Conservation (phyloP, 192 early-diverging fungal species). For the Polychytrium aggregatum region DNA sequence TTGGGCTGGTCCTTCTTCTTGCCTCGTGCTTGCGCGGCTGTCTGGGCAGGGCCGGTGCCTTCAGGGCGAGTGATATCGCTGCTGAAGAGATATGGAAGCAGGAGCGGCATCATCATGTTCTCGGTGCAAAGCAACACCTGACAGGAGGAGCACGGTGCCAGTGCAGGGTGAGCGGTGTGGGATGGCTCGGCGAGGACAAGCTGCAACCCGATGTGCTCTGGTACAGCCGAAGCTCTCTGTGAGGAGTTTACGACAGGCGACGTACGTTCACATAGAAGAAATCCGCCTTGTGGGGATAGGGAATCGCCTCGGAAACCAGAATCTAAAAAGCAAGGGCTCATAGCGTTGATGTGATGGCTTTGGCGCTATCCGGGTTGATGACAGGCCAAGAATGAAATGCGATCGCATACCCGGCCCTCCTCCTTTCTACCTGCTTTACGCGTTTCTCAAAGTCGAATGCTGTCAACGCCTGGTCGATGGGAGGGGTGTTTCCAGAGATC, state of each 20-base stretch:
- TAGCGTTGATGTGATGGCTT: no score
- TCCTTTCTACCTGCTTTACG: constrained; percentile 10
- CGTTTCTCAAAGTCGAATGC: constrained; percentile 10
- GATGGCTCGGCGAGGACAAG: no score
- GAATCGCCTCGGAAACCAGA: constrained; percentile 38
- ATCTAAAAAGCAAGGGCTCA: constrained; percentile 11
- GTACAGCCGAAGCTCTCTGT: no score
- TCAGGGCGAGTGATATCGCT: no score
- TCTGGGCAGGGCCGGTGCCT: no score
- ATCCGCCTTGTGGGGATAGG: constrained; percentile 36
- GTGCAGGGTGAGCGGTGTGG: no score
- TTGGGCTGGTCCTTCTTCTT: constrained; percentile 12
- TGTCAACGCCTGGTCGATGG: constrained; percentile 10
- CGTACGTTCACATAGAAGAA: constrained; percentile 44
- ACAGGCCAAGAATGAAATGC: neutral
- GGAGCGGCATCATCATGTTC: constrained; percentile 23
- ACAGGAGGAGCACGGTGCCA: no score
- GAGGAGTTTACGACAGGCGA: no score
- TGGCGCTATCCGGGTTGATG: neutral
- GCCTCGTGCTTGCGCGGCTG: no score
- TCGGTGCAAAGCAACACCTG: constrained; percentile 34
- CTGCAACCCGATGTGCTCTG: no score
- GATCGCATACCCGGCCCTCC: no score
- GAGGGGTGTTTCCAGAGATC: no score
- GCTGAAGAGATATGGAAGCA: constrained; percentile 42